phyloP scores from a whole-genome alignment of 495 filamentous ascomycete species.

The Trichodelitschia bisporula region DNA sequence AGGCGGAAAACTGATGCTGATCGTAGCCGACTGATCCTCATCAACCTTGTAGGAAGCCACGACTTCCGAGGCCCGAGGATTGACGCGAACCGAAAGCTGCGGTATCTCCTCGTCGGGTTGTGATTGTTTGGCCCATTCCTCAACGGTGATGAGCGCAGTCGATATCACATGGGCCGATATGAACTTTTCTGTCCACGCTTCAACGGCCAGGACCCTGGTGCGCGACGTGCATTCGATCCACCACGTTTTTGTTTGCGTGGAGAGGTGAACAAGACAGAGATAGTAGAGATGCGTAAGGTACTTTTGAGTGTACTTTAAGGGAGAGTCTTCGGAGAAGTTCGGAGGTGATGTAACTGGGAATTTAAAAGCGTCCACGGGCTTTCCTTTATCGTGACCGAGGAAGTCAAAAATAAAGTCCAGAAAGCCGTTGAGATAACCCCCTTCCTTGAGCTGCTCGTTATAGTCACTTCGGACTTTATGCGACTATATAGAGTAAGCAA shows the following conservation, averaged over 20 bases:
- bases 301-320: slow-evolving; percentile 51
- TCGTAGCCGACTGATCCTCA: slow-evolving; percentile 62
- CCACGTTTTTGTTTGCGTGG: slow-evolving; percentile 66
- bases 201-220: slow-evolving; percentile 46
- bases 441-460: slow-evolving; percentile 45
- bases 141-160: slow-evolving; percentile 44
- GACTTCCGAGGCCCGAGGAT: slow-evolving; percentile 43
- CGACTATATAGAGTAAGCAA: slow-evolving; percentile 25
- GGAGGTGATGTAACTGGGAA: slow-evolving; percentile 47
- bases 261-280: slow-evolving; percentile 45
- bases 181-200: slow-evolving; percentile 60
- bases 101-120: slow-evolving; percentile 31
- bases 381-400: slow-evolving; percentile 43
- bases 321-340: slow-evolving; percentile 27
- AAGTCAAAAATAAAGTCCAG: slow-evolving; percentile 62
- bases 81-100: slow-evolving; percentile 48
- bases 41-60: slow-evolving; percentile 67
- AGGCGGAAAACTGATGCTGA: slow-evolving; percentile 51
- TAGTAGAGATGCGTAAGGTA: slow-evolving; percentile 73
- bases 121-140: slow-evolving; percentile 31
- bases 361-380: slow-evolving; percentile 39
- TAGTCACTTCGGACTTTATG: slow-evolving; percentile 64
- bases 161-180: slow-evolving; percentile 54
- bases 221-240: slow-evolving; percentile 55
- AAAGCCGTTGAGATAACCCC: slow-evolving; percentile 39